Conservation (phyloP, 2,329 filamentous ascomycete genomes). For the Diaporthe sp. region DNA sequence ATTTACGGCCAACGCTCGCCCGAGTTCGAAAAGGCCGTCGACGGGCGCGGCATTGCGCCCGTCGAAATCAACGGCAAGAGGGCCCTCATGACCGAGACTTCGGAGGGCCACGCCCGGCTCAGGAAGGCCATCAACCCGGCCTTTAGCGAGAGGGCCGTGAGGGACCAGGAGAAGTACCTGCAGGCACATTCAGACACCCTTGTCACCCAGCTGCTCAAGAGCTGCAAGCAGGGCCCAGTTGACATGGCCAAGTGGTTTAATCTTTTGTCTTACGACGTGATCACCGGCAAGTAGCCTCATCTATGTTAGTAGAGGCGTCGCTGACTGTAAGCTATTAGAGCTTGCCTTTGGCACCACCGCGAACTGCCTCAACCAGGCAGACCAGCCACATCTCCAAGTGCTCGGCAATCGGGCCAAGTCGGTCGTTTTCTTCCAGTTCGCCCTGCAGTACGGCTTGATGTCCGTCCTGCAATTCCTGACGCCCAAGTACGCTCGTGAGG, state of each 20-base stretch:
- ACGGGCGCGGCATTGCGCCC: constrained; percentile 21
- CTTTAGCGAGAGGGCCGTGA: constrained; percentile 47
- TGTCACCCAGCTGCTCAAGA: constrained; percentile 39
- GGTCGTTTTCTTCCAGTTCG: constrained; percentile 16
- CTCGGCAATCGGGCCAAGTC: constrained; percentile 25
- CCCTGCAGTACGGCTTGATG: constrained; percentile 20
- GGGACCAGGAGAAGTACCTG: constrained; percentile 46
- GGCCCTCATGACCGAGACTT: constrained; percentile 35
- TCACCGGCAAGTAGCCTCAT: constrained; percentile 23
- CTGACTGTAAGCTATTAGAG: background rate
- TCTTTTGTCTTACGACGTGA: constrained; percentile 45
- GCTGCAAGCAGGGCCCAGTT: constrained; percentile 31
- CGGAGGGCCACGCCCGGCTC: constrained; percentile 40
- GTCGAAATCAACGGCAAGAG: constrained; percentile 34
- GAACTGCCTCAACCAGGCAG: constrained; percentile 26
- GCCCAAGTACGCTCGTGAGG: constrained; percentile 24
- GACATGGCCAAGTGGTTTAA: constrained; percentile 46
- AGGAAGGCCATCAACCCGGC: constrained; percentile 45
- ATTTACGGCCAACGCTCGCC: constrained; percentile 25
- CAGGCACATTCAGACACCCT: constrained; percentile 42
- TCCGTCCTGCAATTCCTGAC: constrained; percentile 3
- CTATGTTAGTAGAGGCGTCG: too few relatives aligned
- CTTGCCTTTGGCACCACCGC: constrained; percentile 29
- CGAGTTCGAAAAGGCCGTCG: constrained; percentile 26
- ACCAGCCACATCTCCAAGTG: constrained; percentile 26